Conservation (phyloP, 495 filamentous ascomycete species). For the Aspergillus campestris region DNA sequence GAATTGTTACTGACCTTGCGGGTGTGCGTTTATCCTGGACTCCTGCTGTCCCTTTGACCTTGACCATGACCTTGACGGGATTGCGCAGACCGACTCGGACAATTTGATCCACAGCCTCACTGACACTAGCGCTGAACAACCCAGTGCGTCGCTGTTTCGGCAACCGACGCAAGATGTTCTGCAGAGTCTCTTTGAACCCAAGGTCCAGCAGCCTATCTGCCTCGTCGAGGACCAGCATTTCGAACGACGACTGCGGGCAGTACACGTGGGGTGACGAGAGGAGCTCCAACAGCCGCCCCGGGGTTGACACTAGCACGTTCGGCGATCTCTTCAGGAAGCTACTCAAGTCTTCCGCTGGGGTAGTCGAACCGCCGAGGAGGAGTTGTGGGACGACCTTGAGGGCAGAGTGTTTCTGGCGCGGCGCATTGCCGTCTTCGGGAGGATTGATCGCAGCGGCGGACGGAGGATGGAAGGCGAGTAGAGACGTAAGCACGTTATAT, state of each 20-base stretch:
- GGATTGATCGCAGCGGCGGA: slow-evolving; percentile 57
- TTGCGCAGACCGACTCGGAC: slow-evolving; percentile 89
- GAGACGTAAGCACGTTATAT: slow-evolving; percentile 64
- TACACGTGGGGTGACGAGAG: slow-evolving; percentile 88
- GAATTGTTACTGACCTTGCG: slow-evolving; percentile 42
- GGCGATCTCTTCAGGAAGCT: slow-evolving; percentile 70
- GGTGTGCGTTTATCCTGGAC: slow-evolving; percentile 83
- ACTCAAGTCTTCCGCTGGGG: slow-evolving; percentile 76
- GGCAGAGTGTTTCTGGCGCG: slow-evolving; percentile 40
- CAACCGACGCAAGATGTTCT: slow-evolving; percentile 71
- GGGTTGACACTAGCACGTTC: slow-evolving; percentile 81
- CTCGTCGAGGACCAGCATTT: slow-evolving; percentile 87
- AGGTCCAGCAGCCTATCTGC: slow-evolving; percentile 87
- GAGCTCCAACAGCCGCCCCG: slow-evolving; percentile 80
- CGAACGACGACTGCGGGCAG: slow-evolving; percentile 78
- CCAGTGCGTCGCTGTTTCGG: slow-evolving; percentile 93
- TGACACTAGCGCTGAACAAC: slow-evolving; percentile 86
- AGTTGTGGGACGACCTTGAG: slow-evolving; percentile 73
- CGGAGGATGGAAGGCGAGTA: slow-evolving; percentile 73
- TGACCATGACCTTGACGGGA: slow-evolving; percentile 86
- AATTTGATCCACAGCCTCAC: slow-evolving; percentile 83
- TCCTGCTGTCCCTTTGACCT: slow-evolving; percentile 69
- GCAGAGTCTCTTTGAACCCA: slow-evolving; percentile 88
- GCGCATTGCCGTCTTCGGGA: slow-evolving; percentile 43
- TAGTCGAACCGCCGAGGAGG: slow-evolving; percentile 76